Evolutionary conservation across 1,284 basidiomycete species (phyloP).

Genomic region (Trichosporon coremiiforme): DNA sequence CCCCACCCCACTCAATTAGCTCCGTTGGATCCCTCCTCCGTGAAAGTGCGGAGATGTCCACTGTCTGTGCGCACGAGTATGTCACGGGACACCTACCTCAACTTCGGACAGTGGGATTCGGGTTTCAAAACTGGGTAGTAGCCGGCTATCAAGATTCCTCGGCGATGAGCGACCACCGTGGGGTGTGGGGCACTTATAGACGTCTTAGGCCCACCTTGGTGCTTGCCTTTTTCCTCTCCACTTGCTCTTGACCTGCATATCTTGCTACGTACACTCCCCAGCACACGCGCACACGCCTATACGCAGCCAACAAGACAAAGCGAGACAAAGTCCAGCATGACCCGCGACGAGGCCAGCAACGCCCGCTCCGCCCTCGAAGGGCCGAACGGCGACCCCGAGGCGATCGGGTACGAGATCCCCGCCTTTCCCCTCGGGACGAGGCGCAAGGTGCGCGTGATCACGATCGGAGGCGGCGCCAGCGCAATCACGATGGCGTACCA

Average conservation of each 20-base stretch:
- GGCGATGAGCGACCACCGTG: neutral
- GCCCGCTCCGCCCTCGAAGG: slow-evolving; percentile 16
- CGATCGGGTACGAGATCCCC: slow-evolving; percentile 26
- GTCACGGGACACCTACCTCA: neutral
- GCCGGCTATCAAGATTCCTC: neutral
- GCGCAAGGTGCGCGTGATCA: slow-evolving; percentile 23
- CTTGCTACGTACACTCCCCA: no score
- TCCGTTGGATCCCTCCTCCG: neutral
- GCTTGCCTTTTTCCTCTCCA: neutral
- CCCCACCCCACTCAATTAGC: neutral
- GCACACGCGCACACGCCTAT: neutral
- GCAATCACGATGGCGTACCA: slow-evolving; percentile 29
- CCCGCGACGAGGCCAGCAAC: neutral
- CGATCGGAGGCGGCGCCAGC: slow-evolving; percentile 28
- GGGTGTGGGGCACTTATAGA: neutral
- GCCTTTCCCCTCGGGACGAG: slow-evolving; percentile 21
- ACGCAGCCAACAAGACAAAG: no score
- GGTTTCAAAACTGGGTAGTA: neutral
- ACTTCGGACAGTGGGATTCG: neutral
- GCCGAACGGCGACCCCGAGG: slow-evolving; percentile 28
- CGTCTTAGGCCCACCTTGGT: neutral
- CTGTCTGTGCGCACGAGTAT: neutral
- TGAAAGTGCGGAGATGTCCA: neutral
- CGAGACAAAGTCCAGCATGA: neutral
- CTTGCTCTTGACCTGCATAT: neutral